Base-by-base conservation (phyloP, 768 basidiomycete genomes). In the Boletus rufocinnamomeus region DNA sequence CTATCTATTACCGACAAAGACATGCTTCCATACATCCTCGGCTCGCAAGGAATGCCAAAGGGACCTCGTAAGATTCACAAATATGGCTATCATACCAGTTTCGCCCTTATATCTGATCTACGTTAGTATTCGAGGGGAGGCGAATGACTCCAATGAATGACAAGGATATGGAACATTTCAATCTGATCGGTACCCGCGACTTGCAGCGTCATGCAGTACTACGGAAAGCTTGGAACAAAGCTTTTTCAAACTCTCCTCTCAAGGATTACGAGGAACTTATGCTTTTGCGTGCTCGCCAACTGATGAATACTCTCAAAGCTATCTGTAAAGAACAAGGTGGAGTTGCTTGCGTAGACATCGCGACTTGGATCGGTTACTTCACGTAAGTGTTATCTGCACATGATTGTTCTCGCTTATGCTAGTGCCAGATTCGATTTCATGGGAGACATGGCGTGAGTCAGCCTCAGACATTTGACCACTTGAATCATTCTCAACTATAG, bases 171-270 rank as follows among this genome's bases (percentile, higher is more conserved):
- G 55, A 52, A 30, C 32, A 50, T n/a, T 46, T 60, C 30, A 60
- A 56, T 38, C 32, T 69, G 21, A 61, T 69, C 21, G 41, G 48
- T n/a, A 60, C 56, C 8, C 69, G 69, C 10, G 54, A 70, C 46
- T 17, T 54, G 45, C 59, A 63, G 41, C 69, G 65, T 16, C 70
- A 69, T 27, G 58, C 62, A 10, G 47, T 65, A 14, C 48, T 69
- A 21, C 65, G 69, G 48, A 66, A 72, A 64, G 66, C 68, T 27
- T 75, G 74, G 74, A 68, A 67, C 28, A 66, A 60, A 35, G 74
- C 74, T 17, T 72, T 75, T 58, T 54, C 65, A 23, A 56, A 53
- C n/a, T 61, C 71, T 30, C 59, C 70, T n/a, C 25, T 74, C 40
- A 69, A 50, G 41, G 63, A 65, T 44, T 74, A 70, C 17, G 69